These are phyloP conservation scores for Fusarium sp. DNA, from an alignment of 2,329 filamentous ascomycete species.

Conservation along the genomic window DNA sequence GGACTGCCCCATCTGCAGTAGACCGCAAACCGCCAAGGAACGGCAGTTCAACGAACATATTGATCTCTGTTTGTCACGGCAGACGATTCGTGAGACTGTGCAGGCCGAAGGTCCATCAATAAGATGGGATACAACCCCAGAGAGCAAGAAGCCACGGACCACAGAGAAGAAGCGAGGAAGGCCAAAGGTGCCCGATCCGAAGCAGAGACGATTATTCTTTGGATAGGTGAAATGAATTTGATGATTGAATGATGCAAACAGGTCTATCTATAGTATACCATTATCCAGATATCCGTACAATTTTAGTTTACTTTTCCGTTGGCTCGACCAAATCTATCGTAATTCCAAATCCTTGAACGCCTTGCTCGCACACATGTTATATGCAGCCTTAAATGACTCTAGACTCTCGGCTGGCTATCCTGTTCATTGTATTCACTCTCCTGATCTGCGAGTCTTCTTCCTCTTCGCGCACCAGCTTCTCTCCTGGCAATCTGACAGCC, in stretches of 20 bases:
- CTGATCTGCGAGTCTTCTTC: slow-evolving; percentile 50
- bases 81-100: slow-evolving; percentile 87
- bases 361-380: slow-evolving; percentile 13
- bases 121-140: slow-evolving; percentile 52
- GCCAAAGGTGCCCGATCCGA: slow-evolving; percentile 56
- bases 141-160: slow-evolving; percentile 55
- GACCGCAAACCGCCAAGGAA: slow-evolving; percentile 81
- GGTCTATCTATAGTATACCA: slow-evolving; percentile 14
- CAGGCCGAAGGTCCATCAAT: slow-evolving; percentile 61
- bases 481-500: slow-evolving; percentile 61
- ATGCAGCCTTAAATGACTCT: slow-evolving; percentile 20
- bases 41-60: slow-evolving; percentile 89
- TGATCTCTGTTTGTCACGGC: slow-evolving; percentile 87
- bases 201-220: slow-evolving; percentile 68
- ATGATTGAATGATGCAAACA: slow-evolving; percentile 15
- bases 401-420: slow-evolving; percentile 46
- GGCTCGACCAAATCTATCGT: slow-evolving; percentile 16
- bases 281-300: slow-evolving; percentile 9
- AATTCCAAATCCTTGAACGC: slow-evolving; percentile 32
- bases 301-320: slow-evolving; percentile 11
- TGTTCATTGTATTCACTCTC: slow-evolving; percentile 48
- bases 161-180: slow-evolving; percentile 58
- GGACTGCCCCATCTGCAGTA: slow-evolving; percentile 89
- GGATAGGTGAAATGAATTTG: slow-evolving; percentile 50
- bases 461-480: slow-evolving; percentile 50